Evolutionary conservation across 1,139 yeast genomes (phyloP).

Genomic region (Lodderomyces metapsilosis): DNA sequence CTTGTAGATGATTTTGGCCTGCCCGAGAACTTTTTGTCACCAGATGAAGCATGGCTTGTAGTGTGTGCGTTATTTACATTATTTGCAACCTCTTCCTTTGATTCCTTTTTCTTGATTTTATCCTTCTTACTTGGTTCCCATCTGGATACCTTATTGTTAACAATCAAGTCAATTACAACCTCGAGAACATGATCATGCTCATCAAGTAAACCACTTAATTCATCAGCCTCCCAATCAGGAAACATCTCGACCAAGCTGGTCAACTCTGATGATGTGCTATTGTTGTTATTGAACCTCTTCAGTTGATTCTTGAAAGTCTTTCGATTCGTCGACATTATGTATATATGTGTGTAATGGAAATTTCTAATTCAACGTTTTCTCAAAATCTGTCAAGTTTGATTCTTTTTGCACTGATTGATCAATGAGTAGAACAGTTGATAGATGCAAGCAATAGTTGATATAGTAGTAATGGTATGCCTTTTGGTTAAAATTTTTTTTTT

Average conservation of each 20-base stretch:
- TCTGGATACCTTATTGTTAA: conserved; percentile 69
- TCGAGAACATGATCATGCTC: conserved; percentile 76
- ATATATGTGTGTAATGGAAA: conserved; percentile 7
- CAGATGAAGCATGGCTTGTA: conserved; percentile 5
- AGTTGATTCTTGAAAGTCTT: conserved; percentile 44
- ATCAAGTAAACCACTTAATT: conserved; percentile 68
- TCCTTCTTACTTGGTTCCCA: conserved; percentile 60
- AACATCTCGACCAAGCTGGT: conserved; percentile 76
- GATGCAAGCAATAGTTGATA: neutral
- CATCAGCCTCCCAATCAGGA: conserved; percentile 93
- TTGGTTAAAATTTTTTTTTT: neutral
- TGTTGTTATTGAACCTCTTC: conserved; percentile 37
- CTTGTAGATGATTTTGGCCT: conserved; percentile 11
- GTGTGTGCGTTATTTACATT: conserved; percentile 3
- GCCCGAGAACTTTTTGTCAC: conserved; percentile 9
- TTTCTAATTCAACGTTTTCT: neutral
- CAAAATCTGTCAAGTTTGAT: conserved; percentile 6
- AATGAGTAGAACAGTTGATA: conserved; percentile 2
- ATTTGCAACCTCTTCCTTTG: conserved; percentile 21
- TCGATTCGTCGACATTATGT: conserved; percentile 36
- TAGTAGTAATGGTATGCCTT: conserved; percentile 1
- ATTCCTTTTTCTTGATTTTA: conserved; percentile 40
- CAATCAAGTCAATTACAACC: conserved; percentile 79
- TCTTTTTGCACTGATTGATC: conserved; percentile 5
- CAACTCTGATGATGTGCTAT: conserved; percentile 31